Evolutionary conservation across 306 rosid species (phyloP).

Genomic region (Parietaria judaica): DNA sequence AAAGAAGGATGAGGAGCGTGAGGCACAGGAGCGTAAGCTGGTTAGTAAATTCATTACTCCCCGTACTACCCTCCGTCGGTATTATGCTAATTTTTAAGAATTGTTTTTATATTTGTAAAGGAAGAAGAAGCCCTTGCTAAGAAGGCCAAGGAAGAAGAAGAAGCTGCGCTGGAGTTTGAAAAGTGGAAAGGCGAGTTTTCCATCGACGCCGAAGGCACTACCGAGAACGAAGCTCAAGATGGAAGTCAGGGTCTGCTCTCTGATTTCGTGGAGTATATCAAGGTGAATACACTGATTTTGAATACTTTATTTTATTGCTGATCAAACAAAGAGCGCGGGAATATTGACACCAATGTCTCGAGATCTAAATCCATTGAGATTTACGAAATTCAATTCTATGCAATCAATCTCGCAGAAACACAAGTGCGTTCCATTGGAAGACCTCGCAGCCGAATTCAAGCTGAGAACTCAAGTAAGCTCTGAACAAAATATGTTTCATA

Average conservation of each 20-base stretch:
- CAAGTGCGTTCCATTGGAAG: conserved; percentile 91
- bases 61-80: conserved; percentile 2
- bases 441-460: conserved; percentile 90
- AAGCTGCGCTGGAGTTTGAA: conserved; percentile 90
- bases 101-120: conserved; percentile 33
- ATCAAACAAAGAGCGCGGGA: too few relatives aligned
- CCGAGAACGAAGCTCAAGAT: conserved; percentile 66
- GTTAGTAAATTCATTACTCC: conserved; percentile 31
- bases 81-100: conserved; percentile 17
- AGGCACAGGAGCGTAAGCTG: conserved; percentile 64
- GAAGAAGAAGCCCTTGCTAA: conserved; percentile 91
- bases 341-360: too few relatives aligned
- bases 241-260: conserved; percentile 61
- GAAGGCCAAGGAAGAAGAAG: conserved; percentile 91
- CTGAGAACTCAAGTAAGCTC: conserved; percentile 80
- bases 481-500: not conserved
- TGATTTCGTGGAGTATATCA: conserved; percentile 78
- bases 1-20: conserved; percentile 92
- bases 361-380: too few relatives aligned
- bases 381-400: not conserved
- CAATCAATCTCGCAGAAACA: conserved; percentile 48
- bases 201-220: conserved; percentile 86
- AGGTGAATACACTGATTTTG: conserved; percentile 29
- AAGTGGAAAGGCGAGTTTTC: conserved; percentile 98
- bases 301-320: too few relatives aligned